Evolutionary conservation across 768 basidiomycete genomes (phyloP).

Genomic region (Mycena chlorophos): DNA sequence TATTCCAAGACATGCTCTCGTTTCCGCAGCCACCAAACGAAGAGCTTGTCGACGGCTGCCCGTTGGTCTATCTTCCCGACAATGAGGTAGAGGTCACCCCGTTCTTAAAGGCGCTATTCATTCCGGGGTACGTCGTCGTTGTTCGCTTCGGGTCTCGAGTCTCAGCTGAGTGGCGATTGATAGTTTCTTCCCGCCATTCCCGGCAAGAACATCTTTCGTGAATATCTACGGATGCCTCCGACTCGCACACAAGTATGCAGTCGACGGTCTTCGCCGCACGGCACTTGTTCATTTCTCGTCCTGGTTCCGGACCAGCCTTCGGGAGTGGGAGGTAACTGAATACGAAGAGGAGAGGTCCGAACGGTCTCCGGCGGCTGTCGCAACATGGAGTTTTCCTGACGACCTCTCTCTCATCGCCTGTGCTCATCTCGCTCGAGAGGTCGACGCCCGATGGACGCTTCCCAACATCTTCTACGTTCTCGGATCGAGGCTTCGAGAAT

Average conservation of each 20-base stretch:
- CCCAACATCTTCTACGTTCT: slow-evolving; percentile 1
- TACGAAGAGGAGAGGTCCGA: background rate
- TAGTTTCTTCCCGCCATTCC: slow-evolving; percentile 12
- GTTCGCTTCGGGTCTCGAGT: background rate
- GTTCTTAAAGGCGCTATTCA: slow-evolving; percentile 9
- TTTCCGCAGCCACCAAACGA: slow-evolving; percentile 14
- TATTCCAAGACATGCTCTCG: slow-evolving; percentile 24
- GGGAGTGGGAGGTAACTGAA: background rate
- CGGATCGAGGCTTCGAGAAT: background rate
- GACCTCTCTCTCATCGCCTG: background rate
- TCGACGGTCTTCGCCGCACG: slow-evolving; percentile 3
- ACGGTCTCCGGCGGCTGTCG: background rate
- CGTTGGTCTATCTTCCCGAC: slow-evolving; percentile 7
- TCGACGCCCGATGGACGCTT: slow-evolving; percentile 7
- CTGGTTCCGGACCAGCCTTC: background rate
- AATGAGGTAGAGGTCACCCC: slow-evolving; percentile 1
- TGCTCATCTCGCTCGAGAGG: slow-evolving; percentile 1
- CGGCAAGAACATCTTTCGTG: slow-evolving; percentile 1
- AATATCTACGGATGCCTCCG: slow-evolving; percentile 4
- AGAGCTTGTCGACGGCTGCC: slow-evolving; percentile 14
- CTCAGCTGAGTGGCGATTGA: background rate
- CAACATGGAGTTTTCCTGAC: background rate
- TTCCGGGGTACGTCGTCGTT: background rate
- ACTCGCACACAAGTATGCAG: slow-evolving; percentile 11
- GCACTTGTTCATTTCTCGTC: slow-evolving; percentile 8